Conservation (phyloP, 805 yeast species). For the Hanseniaspora vineae region DNA sequence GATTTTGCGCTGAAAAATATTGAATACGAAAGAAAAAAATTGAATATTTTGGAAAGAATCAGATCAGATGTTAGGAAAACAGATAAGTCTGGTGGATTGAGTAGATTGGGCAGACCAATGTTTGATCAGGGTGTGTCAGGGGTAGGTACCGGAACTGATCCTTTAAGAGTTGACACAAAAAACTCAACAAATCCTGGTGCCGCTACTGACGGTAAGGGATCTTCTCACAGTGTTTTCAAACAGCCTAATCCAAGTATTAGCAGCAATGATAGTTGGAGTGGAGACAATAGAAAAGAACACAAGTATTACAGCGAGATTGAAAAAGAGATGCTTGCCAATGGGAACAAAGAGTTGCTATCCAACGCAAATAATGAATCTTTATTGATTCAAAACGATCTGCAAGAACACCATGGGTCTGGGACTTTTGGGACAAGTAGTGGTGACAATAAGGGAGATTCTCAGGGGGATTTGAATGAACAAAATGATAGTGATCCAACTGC, state of each 20-base stretch:
- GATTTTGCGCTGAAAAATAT: slow-evolving; percentile 56
- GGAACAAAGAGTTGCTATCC: background rate
- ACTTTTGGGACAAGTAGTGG: too few relatives aligned
- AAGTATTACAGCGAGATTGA: background rate
- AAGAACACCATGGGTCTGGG: background rate
- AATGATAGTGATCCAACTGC: slow-evolving; percentile 1
- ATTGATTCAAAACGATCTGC: background rate
- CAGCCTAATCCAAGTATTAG: background rate
- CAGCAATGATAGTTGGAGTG: slow-evolving; percentile 5
- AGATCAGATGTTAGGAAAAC: slow-evolving; percentile 62
- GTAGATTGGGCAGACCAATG: slow-evolving; percentile 67
- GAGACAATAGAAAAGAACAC: slow-evolving; percentile 7
- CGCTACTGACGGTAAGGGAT: too few relatives aligned
- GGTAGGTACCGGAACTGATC: background rate
- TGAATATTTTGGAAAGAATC: slow-evolving; percentile 58
- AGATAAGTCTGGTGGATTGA: slow-evolving; percentile 67
- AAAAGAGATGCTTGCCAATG: background rate
- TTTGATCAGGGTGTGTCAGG: slow-evolving; percentile 13
- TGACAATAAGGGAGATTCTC: slow-evolving; percentile 19
- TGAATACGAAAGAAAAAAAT: slow-evolving; percentile 73
- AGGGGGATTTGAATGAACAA: slow-evolving; percentile 16
- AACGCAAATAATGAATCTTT: too few relatives aligned
- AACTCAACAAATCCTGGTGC: too few relatives aligned
- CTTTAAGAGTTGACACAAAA: too few relatives aligned
- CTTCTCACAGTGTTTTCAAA: too few relatives aligned